Evolutionary conservation across 768 basidiomycete species (phyloP).

Genomic region (Rhodotorula kratochvilovae): DNA sequence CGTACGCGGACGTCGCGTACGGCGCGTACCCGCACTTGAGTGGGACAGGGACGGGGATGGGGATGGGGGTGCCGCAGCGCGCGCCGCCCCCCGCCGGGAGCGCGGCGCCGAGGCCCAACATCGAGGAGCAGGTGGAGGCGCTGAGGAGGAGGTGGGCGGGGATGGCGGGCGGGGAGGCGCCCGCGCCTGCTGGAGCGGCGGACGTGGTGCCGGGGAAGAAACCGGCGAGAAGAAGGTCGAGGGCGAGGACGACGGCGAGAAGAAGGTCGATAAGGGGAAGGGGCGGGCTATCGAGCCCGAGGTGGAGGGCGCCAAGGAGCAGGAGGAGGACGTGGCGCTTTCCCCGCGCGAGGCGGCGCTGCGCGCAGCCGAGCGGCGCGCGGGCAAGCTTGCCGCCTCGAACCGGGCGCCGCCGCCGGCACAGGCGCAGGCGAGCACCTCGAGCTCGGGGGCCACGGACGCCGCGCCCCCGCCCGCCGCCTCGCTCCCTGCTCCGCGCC

Average conservation of each 20-base stretch:
- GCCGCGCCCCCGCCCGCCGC: background rate
- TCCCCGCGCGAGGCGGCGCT: background rate
- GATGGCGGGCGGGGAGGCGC: background rate
- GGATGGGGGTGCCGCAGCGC: too few relatives aligned
- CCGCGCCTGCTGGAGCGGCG: background rate
- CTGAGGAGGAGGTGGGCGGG: background rate
- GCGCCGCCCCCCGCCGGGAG: background rate
- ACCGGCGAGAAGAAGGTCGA: background rate
- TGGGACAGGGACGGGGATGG: too few relatives aligned
- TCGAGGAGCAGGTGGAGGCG: constrained; percentile 18
- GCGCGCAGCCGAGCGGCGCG: background rate
- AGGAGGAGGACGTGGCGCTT: background rate
- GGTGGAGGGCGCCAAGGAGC: background rate
- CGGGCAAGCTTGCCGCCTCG: background rate
- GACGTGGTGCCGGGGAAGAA: background rate
- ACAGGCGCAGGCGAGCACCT: constrained; percentile 6
- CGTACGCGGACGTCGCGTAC: constrained; percentile 23
- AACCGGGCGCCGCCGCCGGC: background rate
- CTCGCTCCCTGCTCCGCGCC: constrained; percentile 21
- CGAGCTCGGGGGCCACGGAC: too few relatives aligned
- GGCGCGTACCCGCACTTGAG: constrained; percentile 33
- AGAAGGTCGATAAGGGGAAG: constrained; percentile 1
- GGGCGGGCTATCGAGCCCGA: background rate
- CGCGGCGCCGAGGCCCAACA: background rate
- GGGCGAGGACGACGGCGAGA: background rate